These are phyloP conservation scores for Beauveria bassiana DNA, from an alignment of 2,329 filamentous ascomycete species.

Conservation along the genomic window DNA sequence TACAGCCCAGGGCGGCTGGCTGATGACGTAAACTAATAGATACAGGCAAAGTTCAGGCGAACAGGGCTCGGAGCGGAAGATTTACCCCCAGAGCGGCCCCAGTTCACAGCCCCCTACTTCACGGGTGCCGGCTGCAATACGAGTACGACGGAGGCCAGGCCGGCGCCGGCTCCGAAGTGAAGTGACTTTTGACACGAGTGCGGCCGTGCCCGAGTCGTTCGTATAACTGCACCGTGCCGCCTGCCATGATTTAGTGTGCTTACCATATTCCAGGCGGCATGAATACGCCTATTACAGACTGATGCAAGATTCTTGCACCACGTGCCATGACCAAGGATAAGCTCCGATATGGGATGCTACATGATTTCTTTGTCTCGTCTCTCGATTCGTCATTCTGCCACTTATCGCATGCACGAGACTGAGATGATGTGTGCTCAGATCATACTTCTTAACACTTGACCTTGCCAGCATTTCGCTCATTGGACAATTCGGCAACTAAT, in stretches of 20 bases:
- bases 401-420: neutral
- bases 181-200: neutral
- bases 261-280: no score
- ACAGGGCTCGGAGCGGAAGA: neutral
- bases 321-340: neutral
- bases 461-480: neutral
- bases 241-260: no score
- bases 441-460: neutral
- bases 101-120: neutral
- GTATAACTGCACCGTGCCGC: constrained; percentile 1
- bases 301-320: no score
- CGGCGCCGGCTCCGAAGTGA: neutral
- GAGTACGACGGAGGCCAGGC: neutral
- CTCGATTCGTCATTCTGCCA: neutral
- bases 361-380: neutral
- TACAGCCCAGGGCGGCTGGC: neutral
- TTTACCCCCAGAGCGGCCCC: neutral
- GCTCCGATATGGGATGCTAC: neutral
- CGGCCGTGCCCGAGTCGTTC: neutral
- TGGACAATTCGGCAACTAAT: neutral
- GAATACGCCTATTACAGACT: no score
- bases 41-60: neutral
- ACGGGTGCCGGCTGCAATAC: neutral
- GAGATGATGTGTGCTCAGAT: neutral
- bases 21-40: neutral